phyloP scores from a whole-genome alignment of 163 green algal species.

The Scenedesmus sp. region DNA sequence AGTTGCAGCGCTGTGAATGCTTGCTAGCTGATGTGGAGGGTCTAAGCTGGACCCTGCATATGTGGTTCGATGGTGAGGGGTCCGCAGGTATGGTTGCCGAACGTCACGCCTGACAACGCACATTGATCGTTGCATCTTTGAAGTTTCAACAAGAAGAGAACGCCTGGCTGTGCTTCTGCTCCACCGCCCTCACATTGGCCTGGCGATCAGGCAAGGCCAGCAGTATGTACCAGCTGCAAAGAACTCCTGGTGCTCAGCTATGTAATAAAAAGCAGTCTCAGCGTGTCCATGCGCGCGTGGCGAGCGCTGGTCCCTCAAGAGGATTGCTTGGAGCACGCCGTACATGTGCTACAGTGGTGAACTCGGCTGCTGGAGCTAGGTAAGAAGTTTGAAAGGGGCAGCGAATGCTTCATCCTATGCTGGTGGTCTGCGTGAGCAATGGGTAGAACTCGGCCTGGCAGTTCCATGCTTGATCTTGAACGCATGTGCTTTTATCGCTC shows the following conservation, averaged over 20 bases:
- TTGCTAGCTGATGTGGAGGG: not conserved
- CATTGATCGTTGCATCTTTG: not conserved
- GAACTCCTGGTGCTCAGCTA: not conserved
- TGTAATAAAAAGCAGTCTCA: not conserved
- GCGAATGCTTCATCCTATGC: not conserved
- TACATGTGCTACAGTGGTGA: not conserved
- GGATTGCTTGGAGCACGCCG: constrained; percentile 6
- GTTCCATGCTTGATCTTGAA: not conserved
- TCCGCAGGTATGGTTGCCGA: not conserved
- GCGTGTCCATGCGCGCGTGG: constrained; percentile 9
- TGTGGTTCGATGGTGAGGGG: not conserved
- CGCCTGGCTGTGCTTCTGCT: not conserved
- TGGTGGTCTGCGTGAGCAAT: not conserved
- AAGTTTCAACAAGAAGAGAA: not conserved
- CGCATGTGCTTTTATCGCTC: not conserved
- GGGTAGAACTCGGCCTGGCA: not conserved
- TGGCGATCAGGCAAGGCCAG: constrained; percentile 10
- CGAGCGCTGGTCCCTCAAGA: not conserved
- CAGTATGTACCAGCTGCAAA: constrained; percentile 11
- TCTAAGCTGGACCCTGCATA: constrained; percentile 12
- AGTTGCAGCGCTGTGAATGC: not conserved
- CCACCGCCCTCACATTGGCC: constrained; percentile 3
- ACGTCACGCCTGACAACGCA: not conserved
- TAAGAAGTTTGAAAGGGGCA: not conserved
- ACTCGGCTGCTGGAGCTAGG: not conserved